Conservation (phyloP, 352 stramenopile genomes). For the Chrysophaeum taylorii region DNA sequence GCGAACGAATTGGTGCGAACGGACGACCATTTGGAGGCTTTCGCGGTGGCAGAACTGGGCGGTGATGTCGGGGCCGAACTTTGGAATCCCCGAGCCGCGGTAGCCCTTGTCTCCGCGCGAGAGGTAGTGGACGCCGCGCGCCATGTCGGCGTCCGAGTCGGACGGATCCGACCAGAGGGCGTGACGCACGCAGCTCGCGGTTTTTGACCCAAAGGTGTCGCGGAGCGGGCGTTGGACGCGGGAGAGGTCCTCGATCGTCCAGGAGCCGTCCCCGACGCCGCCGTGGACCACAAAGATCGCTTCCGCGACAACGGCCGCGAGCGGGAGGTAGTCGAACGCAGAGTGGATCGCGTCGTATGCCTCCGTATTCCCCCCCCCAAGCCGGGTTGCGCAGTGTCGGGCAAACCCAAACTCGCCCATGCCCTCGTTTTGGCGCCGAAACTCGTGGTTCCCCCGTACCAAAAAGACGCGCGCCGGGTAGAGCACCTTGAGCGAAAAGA, state of each 20-base stretch:
- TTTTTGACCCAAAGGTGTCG: too few species aligned
- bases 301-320: neutral
- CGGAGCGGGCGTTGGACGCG: neutral
- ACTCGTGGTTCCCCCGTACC: constrained; percentile 3
- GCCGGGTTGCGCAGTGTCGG: neutral
- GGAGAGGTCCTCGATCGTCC: constrained; percentile 1
- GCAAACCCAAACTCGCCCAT: neutral
- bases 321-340: neutral
- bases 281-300: constrained; percentile 3
- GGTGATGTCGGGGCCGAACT: constrained; percentile 95
- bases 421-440: neutral
- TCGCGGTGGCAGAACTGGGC: constrained; percentile 88
- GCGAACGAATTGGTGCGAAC: constrained; percentile 97
- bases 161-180: neutral
- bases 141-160: constrained; percentile 3
- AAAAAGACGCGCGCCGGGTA: constrained; percentile 1
- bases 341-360: neutral
- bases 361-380: neutral
- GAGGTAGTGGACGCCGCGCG: constrained; percentile 62
- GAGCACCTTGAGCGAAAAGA: constrained; percentile 1
- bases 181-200: neutral
- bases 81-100: constrained; percentile 30
- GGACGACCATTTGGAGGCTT: constrained; percentile 86
- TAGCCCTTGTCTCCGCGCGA: too few species aligned
- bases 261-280: neutral